Base-by-base conservation (phyloP, 371 early-diverging fungal genomes). In the Mucor irregularis region DNA sequence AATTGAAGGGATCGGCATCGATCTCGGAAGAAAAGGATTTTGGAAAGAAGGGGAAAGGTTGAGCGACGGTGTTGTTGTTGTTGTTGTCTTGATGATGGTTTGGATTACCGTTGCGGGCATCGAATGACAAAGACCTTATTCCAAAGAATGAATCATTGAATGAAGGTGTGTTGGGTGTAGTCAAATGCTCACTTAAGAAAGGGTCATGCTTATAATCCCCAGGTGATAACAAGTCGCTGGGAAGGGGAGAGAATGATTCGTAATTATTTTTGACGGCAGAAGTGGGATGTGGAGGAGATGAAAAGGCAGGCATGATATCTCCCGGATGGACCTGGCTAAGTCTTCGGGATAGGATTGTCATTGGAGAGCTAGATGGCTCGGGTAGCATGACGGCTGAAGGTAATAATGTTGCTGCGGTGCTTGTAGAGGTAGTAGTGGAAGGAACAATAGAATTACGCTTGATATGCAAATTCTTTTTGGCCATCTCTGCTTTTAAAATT, bases 171-270 rank as follows among this genome's bases (percentile, higher is more conserved):
- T 30, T 62, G 6, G 71, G 57, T 16, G 69, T 60, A n/a, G 29
- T 22, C 8, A 48, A 29, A 44, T 69, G 55, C 17, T 71, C 69
- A 19, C 78, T 69, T 30, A 76, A 73, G 47, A 79, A 73, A n/a
- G 80, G 70, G 47, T 86, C 86, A 39, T 68, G 45, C 25, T 77
- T 73, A 52, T 81, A 83, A 47, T 86, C 84, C 24, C 13, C 63
- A 26, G 86, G 78, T 26, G 86, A 80, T 17, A 86, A 65, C 10
- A 86, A 58, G 47, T 86, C 84, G 56, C 81, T 84, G 4, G 86
- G 86, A 14, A 85, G 56, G n/a, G 84, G 82, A 14, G 80, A 78
- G 30, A 72, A 75, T 13, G 62, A 51, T 48, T 69, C 69, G 33
- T 68, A 66, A 19, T 43, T 52, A n/a, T n/a, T n/a, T n/a, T n/a